These are phyloP conservation scores for Talaromyces sp. DNA, from an alignment of 2,329 filamentous ascomycete genomes.

Conservation along the genomic window DNA sequence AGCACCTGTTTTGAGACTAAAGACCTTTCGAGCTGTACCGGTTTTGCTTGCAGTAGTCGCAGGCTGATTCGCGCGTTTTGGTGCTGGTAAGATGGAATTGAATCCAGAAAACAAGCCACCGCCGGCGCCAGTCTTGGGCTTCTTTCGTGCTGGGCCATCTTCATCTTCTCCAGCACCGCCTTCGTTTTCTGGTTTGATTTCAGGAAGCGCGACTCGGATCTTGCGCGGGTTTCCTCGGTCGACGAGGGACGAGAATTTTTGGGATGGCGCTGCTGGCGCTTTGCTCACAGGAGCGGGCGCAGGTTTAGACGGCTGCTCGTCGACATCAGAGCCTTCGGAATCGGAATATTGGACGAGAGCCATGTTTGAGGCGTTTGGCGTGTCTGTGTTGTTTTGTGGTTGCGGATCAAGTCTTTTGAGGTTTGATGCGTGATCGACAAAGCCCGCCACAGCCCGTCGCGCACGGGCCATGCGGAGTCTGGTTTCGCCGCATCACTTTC, in stretches of 20 bases:
- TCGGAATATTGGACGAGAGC: slow-evolving; percentile 78
- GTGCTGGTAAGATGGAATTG: slow-evolving; percentile 78
- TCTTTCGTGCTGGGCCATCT: slow-evolving; percentile 62
- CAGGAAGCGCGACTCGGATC: slow-evolving; percentile 73
- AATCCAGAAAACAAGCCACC: slow-evolving; percentile 71
- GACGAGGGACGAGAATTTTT: slow-evolving; percentile 68
- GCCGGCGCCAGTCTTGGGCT: slow-evolving; percentile 57
- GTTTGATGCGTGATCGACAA: neutral
- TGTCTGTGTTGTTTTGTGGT: neutral
- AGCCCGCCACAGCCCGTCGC: neutral
- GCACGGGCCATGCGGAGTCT: slow-evolving; percentile 11
- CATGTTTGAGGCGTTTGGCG: slow-evolving; percentile 47
- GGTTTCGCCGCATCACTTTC: neutral
- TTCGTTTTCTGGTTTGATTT: slow-evolving; percentile 38
- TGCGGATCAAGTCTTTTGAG: neutral
- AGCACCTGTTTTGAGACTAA: slow-evolving; percentile 77
- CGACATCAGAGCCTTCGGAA: slow-evolving; percentile 63
- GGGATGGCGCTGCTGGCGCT: slow-evolving; percentile 15
- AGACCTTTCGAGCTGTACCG: slow-evolving; percentile 46
- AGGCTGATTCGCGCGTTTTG: slow-evolving; percentile 51
- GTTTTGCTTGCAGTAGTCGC: slow-evolving; percentile 13
- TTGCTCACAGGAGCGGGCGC: slow-evolving; percentile 8
- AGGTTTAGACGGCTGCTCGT: slow-evolving; percentile 35
- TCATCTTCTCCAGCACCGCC: slow-evolving; percentile 37
- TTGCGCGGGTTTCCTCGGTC: slow-evolving; percentile 76